A percentile compares a stretch with the other conserved stretches of the same genome.
phyloP scores from a whole-genome alignment of 768 basidiomycete genomes.

The Pleurotus djamor region DNA sequence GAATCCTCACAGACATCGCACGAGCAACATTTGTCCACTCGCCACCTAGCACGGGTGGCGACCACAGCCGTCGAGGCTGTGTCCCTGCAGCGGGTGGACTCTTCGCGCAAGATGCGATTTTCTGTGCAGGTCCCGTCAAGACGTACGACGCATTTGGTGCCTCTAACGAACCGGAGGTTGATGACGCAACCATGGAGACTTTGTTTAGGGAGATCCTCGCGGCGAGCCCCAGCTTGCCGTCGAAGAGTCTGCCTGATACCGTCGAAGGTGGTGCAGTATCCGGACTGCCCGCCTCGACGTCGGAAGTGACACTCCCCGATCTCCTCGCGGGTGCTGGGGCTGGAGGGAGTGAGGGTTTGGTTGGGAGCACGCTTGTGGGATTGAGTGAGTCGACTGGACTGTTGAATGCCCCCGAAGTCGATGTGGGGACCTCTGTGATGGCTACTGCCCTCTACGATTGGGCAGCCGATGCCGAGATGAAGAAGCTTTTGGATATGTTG shows the following conservation, averaged over 20 bases:
- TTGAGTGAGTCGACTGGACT: slow-evolving; percentile 14
- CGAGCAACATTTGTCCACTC: slow-evolving; percentile 61
- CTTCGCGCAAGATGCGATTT: slow-evolving; percentile 20
- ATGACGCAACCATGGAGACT: slow-evolving; percentile 65
- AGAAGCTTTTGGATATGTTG: slow-evolving; percentile 56
- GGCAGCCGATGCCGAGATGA: slow-evolving; percentile 54
- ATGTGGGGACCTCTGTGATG: slow-evolving; percentile 19
- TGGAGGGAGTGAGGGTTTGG: slow-evolving; percentile 3
- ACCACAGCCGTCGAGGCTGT: slow-evolving; percentile 52
- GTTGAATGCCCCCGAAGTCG: slow-evolving; percentile 14
- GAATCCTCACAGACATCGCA: slow-evolving; percentile 26
- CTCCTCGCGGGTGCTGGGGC: slow-evolving; percentile 18
- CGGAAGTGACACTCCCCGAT: slow-evolving; percentile 13
- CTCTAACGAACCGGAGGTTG: slow-evolving; percentile 27
- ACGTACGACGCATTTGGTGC: slow-evolving; percentile 26
- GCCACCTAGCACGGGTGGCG: slow-evolving; percentile 99
- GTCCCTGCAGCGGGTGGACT: slow-evolving; percentile 94
- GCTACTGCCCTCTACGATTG: slow-evolving; percentile 24
- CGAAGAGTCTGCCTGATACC: slow-evolving; percentile 21
- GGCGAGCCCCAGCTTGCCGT: slow-evolving; percentile 34
- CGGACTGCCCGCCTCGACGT: slow-evolving; percentile 14
- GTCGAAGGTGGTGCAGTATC: slow-evolving; percentile 17
- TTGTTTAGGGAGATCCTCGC: slow-evolving; percentile 71
- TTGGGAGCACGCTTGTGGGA: slow-evolving; percentile 2
- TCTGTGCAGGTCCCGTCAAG: slow-evolving; percentile 3